Evolutionary conservation across 257 asterid genomes (phyloP).

Genomic region (Hygrophila difformis): DNA sequence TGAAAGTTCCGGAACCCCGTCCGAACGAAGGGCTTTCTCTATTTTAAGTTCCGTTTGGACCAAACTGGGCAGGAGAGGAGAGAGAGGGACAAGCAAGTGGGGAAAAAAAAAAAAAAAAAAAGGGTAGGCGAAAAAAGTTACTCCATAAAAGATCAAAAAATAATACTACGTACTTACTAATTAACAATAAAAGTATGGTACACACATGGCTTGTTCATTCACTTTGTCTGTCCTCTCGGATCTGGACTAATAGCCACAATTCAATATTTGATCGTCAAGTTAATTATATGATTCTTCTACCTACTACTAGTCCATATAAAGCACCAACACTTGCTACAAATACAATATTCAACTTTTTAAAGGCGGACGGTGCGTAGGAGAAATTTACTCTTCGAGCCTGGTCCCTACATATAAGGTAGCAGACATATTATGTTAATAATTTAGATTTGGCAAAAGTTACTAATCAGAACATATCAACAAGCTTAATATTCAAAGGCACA

Average conservation of each 20-base stretch:
- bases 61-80: no score
- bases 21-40: no score
- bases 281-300: slow-evolving; percentile 6
- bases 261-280: neutral
- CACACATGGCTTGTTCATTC: slow-evolving; percentile 2
- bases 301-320: slow-evolving; percentile 16
- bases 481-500: no score
- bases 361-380: slow-evolving; percentile 44
- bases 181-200: no score
- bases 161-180: no score
- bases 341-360: slow-evolving; percentile 16
- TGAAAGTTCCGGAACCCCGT: no score
- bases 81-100: no score
- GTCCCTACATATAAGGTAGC: slow-evolving; percentile 37
- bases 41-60: no score
- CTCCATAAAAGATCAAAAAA: no score
- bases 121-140: no score
- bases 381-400: slow-evolving; percentile 58
- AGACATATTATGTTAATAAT: neutral
- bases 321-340: slow-evolving; percentile 23
- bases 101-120: no score
- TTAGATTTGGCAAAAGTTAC: neutral
- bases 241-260: slow-evolving; percentile 7
- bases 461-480: neutral
- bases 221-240: slow-evolving; percentile 4